Percentiles rank a stretch among this genome's conserved stretches.
phyloP scores from a whole-genome alignment of 2,329 filamentous ascomycete species.

The Arthrobotrys pseudoclavata region DNA sequence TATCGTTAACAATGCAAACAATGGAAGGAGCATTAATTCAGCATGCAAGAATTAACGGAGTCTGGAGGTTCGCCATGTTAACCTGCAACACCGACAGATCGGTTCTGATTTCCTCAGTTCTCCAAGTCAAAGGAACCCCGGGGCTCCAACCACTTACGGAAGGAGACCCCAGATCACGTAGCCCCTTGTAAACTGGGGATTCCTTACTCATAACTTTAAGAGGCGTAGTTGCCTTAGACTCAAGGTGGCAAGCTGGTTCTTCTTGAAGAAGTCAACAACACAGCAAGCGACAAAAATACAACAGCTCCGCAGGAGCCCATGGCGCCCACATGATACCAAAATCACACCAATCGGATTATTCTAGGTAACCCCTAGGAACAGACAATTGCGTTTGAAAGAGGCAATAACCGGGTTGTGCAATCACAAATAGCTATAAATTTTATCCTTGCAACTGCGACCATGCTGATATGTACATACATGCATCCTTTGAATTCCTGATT shows the following conservation, averaged over 20 bases:
- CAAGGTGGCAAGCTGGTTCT: neutral
- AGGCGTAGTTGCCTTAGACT: conserved; percentile 10
- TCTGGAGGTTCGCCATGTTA: too few species aligned
- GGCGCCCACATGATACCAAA: conserved; percentile 1
- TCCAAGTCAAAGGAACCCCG: neutral
- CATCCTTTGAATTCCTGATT: too few species aligned
- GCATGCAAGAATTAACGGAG: too few species aligned
- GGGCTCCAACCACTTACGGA: neutral
- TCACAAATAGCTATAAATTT: neutral
- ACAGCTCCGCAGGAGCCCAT: neutral
- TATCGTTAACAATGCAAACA: too few species aligned
- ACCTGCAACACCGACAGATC: neutral
- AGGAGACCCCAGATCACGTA: neutral
- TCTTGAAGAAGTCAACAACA: neutral
- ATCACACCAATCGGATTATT: conserved; percentile 1
- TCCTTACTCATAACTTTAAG: neutral
- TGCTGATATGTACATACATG: neutral
- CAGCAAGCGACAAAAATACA: conserved; percentile 2
- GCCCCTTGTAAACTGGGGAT: neutral
- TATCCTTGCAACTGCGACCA: neutral
- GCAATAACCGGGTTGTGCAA: neutral
- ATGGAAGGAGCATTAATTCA: too few species aligned
- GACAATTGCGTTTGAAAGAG: neutral
- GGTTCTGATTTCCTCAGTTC: neutral
- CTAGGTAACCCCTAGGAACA: neutral